Evolutionary conservation across 495 filamentous ascomycete species (phyloP).

Genomic region (Penicillium ucsense): DNA sequence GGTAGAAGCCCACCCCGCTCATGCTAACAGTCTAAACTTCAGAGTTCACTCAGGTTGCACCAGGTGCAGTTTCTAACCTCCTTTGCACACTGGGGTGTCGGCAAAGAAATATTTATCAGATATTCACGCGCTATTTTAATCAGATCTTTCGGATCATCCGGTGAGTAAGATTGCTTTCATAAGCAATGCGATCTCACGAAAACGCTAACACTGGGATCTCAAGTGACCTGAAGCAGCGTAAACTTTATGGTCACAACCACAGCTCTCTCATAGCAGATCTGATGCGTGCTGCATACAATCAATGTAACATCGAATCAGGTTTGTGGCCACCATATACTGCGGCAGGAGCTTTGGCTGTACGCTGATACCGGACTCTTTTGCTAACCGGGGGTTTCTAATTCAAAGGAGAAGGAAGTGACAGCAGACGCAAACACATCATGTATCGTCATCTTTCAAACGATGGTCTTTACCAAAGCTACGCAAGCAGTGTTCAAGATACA

Average conservation of each 20-base stretch:
- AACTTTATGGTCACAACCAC: neutral
- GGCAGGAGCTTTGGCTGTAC: no score
- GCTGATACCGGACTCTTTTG: no score
- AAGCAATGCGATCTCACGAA: no score
- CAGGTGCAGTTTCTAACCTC: no score
- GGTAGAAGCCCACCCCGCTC: no score
- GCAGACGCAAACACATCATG: neutral
- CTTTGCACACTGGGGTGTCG: no score
- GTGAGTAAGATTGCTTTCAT: neutral
- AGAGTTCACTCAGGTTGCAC: no score
- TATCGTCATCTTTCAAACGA: neutral
- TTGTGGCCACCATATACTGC: neutral
- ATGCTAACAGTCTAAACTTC: no score
- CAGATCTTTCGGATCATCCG: no score
- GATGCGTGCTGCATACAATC: neutral
- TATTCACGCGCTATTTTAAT: no score
- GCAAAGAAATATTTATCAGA: no score
- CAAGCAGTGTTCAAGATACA: neutral
- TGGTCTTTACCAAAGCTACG: neutral
- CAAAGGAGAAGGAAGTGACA: neutral
- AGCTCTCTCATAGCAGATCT: neutral
- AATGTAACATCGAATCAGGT: neutral
- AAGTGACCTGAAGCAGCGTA: neutral
- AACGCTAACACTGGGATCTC: no score
- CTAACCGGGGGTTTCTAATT: neutral